These are phyloP conservation scores for Thelonectria blattea DNA, from an alignment of 2,329 filamentous ascomycete species.

Conservation along the genomic window DNA sequence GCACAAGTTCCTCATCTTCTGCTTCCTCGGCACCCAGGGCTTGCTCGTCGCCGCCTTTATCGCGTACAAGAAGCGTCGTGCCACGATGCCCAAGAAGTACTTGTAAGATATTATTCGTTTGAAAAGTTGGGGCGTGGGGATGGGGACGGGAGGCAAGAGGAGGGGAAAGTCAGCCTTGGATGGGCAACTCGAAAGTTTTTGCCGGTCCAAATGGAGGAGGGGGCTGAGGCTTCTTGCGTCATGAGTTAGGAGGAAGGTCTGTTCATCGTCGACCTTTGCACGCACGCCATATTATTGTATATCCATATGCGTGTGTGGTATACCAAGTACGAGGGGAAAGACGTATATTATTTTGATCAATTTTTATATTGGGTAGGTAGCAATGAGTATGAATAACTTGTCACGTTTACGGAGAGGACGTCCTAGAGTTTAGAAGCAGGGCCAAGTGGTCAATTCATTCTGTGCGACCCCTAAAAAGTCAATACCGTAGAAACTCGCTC, in stretches of 20 bases:
- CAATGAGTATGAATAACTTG: slow-evolving; percentile 33
- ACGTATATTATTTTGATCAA: slow-evolving; percentile 10
- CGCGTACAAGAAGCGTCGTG: slow-evolving; percentile 79
- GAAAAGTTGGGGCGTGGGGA: not conserved
- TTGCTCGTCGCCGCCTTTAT: slow-evolving; percentile 73
- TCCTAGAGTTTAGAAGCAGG: not conserved
- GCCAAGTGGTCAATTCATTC: not conserved
- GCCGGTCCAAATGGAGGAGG: not conserved
- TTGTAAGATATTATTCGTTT: slow-evolving; percentile 55
- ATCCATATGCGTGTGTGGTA: slow-evolving; percentile 27
- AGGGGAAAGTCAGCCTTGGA: not conserved
- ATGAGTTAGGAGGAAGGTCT: slow-evolving; percentile 13
- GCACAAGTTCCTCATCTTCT: slow-evolving; percentile 64
- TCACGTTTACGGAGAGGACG: not conserved
- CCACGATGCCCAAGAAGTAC: slow-evolving; percentile 88
- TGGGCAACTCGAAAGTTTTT: not conserved
- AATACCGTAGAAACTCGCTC: not conserved
- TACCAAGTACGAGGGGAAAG: slow-evolving; percentile 24
- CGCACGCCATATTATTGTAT: slow-evolving; percentile 23
- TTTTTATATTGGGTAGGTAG: slow-evolving; percentile 18
- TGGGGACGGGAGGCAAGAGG: slow-evolving; percentile 16
- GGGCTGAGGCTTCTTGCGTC: slow-evolving; percentile 21
- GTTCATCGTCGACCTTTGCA: not conserved
- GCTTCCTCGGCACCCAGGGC: slow-evolving; percentile 77
- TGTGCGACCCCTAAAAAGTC: not conserved